phyloP scores from a whole-genome alignment of 2,329 filamentous ascomycete genomes.

The Paraphaeosphaeria sporulosa region DNA sequence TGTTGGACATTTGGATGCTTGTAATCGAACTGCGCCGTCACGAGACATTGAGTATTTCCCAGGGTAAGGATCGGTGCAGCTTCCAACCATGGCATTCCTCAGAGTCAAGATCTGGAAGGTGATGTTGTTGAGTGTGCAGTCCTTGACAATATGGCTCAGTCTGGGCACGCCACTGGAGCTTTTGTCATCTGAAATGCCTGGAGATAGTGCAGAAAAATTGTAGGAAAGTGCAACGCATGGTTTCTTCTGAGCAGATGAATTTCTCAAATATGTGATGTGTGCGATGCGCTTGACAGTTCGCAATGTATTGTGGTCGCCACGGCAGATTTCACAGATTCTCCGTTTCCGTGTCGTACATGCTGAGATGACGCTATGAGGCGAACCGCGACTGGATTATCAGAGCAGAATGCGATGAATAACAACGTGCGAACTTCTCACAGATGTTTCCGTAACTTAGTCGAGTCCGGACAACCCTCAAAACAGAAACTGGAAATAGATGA shows the following conservation, averaged over 20 bases:
- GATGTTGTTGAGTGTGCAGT: not conserved
- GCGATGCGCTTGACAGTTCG: too few species aligned
- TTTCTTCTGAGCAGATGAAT: not conserved
- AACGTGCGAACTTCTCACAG: not conserved
- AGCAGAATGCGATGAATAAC: not conserved
- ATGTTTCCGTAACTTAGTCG: too few species aligned
- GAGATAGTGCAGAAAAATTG: not conserved
- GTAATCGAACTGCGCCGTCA: not conserved
- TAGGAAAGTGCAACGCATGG: not conserved
- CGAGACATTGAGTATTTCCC: not conserved
- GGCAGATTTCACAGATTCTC: too few species aligned
- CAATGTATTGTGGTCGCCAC: too few species aligned
- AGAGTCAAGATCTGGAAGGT: not conserved
- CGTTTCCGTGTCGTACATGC: not conserved
- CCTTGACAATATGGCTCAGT: not conserved
- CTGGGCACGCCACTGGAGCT: not conserved
- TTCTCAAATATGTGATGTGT: not conserved
- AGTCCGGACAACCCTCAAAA: too few species aligned
- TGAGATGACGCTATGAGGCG: not conserved
- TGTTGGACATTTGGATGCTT: not conserved
- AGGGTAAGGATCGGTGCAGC: not conserved
- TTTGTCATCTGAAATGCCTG: not conserved
- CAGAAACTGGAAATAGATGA: not conserved
- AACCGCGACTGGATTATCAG: not conserved
- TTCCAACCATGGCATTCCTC: not conserved